Percentiles rank a stretch among this genome's conserved stretches.
These are phyloP conservation scores for Solanum sejunctum DNA, from an alignment of 257 asterid genomes.

Conservation along the genomic window DNA sequence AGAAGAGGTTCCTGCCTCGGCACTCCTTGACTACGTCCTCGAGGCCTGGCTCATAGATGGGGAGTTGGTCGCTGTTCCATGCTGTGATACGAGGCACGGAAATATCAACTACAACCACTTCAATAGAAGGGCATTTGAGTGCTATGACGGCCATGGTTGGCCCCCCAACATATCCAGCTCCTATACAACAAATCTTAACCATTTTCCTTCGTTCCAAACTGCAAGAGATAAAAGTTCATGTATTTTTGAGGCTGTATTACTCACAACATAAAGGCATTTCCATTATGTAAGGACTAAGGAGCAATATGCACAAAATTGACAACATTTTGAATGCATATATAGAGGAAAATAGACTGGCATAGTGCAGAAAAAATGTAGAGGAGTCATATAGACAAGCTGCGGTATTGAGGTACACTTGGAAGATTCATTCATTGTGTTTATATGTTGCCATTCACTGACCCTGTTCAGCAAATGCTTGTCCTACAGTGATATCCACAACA, in stretches of 20 bases:
- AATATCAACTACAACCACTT: conserved; percentile 17
- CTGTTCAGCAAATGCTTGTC: not conserved
- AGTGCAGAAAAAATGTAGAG: not conserved
- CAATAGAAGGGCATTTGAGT: conserved; percentile 15
- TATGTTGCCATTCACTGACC: not conserved
- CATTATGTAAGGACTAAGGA: not conserved
- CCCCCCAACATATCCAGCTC: conserved; percentile 20
- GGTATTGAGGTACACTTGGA: not conserved
- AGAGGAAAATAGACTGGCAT: not conserved
- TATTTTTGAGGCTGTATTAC: not conserved
- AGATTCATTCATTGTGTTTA: not conserved
- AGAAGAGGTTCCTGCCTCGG: conserved; percentile 20
- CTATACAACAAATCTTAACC: conserved; percentile 22
- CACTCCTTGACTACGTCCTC: conserved; percentile 14
- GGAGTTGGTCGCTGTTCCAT: conserved; percentile 18
- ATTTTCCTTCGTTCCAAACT: conserved; percentile 3
- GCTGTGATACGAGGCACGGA: conserved; percentile 17
- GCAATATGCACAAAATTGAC: not conserved
- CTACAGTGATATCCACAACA: not conserved
- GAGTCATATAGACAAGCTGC: not conserved
- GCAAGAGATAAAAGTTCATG: not conserved
- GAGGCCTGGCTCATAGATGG: conserved; percentile 21
- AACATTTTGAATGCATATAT: not conserved
- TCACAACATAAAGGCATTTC: not conserved
- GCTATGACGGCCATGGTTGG: conserved; percentile 20